Evolutionary conservation across 129 eudicot species (phyloP), one percentile per base, ranked within the genome.

Genomic region (Flaveria linearis): DNA sequence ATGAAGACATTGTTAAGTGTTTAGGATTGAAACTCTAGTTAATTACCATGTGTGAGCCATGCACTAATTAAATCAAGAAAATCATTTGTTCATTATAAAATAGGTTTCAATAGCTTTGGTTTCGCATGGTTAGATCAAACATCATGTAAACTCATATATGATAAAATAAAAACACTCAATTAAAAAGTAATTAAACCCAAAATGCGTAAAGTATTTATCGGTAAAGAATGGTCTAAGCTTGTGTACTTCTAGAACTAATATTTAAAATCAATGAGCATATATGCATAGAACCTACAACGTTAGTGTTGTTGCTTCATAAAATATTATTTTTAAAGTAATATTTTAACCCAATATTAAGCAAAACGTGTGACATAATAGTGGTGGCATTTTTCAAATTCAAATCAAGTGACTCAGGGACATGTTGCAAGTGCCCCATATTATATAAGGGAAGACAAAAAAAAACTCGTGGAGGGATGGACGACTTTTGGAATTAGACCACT

Each of bases 211-310:
- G 33, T n/a, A n/a, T 60, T 11, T 12, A 25, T 60, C 2, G 25
- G 42, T 3, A 70, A n/a, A 16, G 17, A 52, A 8, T 51, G 12
- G 49, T 72, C 47, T 15, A 71, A 71, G 22, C 7, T 49, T 70
- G 66, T 72, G 66, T 45, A 72, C 76, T 36, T 53, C 13, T 13
- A 50, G 26, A 52, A 36, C 50, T 28, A 72, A 72, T 4, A 30
- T 17, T 36, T 33, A 41, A 56, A 55, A 57, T 49, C 68, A 39
- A n/a, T 56, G 15, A 39, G 55, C 7, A 50, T 50, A 30, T 73
- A 73, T 56, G 77, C 77, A 42, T 57, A 73, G 77, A 73, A 73
- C 68, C 77, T 39, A 56, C 77, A 73, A 56, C 77, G 77, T 56
- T 39, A n/a, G 55, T 73, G 5, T 12, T 9, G 1, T 72, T 53